These are phyloP conservation scores for Pelargonium citronellum DNA, from an alignment of 441 rosid genomes.

Conservation along the genomic window DNA sequence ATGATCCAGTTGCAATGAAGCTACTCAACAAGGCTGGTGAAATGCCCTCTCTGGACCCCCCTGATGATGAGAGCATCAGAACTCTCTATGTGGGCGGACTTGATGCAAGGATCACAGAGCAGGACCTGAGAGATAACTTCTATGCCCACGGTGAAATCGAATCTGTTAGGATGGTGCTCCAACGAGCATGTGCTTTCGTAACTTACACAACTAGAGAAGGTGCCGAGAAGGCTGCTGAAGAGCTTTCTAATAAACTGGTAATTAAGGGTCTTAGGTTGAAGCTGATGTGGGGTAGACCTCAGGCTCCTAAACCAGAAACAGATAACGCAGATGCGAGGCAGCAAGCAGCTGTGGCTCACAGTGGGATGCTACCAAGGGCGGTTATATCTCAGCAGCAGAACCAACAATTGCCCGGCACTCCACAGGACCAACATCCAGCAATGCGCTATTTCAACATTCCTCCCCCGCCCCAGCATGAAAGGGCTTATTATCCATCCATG, in stretches of 20 bases:
- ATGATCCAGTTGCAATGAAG: conserved; percentile 89
- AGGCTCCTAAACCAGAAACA: conserved; percentile 61
- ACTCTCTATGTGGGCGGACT: conserved; percentile 91
- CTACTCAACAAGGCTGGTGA: conserved; percentile 90
- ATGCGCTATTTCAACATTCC: conserved; percentile 74
- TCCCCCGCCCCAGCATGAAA: conserved; percentile 62
- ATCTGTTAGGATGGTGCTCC: conserved; percentile 71
- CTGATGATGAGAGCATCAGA: conserved; percentile 83
- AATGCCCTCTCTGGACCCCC: conserved; percentile 87
- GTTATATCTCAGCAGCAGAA: conserved; percentile 85
- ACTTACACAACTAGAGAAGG: conserved; percentile 91
- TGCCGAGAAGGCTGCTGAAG: conserved; percentile 92
- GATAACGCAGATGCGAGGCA: conserved; percentile 65
- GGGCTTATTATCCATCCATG: conserved; percentile 86
- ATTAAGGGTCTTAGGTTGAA: conserved; percentile 78
- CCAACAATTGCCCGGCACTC: conserved; percentile 42
- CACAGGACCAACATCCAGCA: conserved; percentile 49
- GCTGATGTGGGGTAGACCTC: conserved; percentile 93
- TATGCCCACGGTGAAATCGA: conserved; percentile 93
- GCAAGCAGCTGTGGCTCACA: conserved; percentile 59
- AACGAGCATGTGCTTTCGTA: conserved; percentile 90
- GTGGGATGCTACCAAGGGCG: conserved; percentile 79
- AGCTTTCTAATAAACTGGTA: conserved; percentile 77
- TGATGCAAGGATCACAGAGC: conserved; percentile 72
- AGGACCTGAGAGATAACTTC: conserved; percentile 79